Evolutionary conservation across 306 rosid genomes (phyloP), one percentile per base, ranked within the genome.

Genomic region (Lathyrus sativus): DNA sequence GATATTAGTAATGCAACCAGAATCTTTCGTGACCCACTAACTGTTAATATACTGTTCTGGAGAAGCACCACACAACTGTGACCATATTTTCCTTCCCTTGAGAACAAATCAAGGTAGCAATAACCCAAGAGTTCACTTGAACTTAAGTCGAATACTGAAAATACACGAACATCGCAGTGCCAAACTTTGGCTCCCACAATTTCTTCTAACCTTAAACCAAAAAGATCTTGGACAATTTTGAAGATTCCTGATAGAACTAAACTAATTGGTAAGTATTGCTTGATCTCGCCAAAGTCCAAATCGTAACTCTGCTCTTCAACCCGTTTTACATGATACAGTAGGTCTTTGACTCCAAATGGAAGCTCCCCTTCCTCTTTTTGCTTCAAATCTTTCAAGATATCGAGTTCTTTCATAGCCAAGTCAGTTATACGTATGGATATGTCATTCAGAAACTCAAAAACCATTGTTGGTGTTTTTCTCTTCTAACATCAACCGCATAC

Each of bases 181-280:
- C 99, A 93, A 76, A 88, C 88, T 81, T 90, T 95, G 49, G 89
- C 82, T 76, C 85, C 91, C 62, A 59, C 60, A 74, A 86, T 79
- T 81, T 93, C 92, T 67, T 85, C 96, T 82, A 93, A n/a, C n/a
- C n/a, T n/a, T n/a, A n/a, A n/a, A n/a, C n/a, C n/a, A n/a, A n/a
- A n/a, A n/a, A n/a, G n/a, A n/a, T n/a, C n/a, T n/a, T n/a, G n/a
- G n/a, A n/a, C n/a, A n/a, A n/a, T n/a, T n/a, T n/a, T n/a, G n/a
- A 88, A 86, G 83, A 90, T 82, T 76, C 98, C 98, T 22, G 97
- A 85, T 66, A 90, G 77, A 79, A 93, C 98, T 79, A 93, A 70
- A 84, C 73, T 84, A 76, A 90, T 83, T 43, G 96, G 98, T 46
- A 93, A 88, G 83, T 85, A 93, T 81, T n/a, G n/a, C n/a, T n/a